These are phyloP conservation scores for Castanea crenata DNA, from an alignment of 306 rosid genomes.

Conservation along the genomic window DNA sequence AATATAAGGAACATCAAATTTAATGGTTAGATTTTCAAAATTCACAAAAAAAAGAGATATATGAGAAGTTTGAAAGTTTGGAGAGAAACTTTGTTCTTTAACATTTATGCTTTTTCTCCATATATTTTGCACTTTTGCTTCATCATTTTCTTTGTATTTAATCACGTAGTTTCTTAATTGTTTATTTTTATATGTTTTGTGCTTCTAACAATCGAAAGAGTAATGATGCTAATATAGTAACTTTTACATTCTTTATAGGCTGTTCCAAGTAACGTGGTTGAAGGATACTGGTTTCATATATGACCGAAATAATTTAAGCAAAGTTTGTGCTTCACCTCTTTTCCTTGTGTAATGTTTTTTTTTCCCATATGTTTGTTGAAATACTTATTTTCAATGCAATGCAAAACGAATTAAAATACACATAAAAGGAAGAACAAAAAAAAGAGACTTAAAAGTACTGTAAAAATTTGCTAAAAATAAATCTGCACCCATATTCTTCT, in stretches of 20 bases:
- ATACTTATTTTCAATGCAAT: neutral
- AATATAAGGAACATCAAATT: too few species aligned
- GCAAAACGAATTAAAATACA: neutral
- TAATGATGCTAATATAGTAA: conserved; percentile 29
- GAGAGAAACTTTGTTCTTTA: too few species aligned
- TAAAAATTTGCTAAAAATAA: neutral
- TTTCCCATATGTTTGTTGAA: conserved; percentile 4
- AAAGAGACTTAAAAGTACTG: conserved; percentile 10
- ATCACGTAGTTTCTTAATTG: neutral
- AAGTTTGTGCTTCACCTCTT: conserved; percentile 70
- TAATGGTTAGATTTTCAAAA: too few species aligned
- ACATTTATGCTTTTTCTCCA: neutral
- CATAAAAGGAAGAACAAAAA: neutral
- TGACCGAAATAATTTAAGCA: conserved; percentile 57
- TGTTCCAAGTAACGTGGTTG: conserved; percentile 85
- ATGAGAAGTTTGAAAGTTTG: too few species aligned
- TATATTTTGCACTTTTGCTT: neutral
- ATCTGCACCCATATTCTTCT: neutral
- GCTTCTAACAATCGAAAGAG: neutral
- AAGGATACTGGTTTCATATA: conserved; percentile 70
- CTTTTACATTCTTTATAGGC: conserved; percentile 60
- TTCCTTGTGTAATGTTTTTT: conserved; percentile 16
- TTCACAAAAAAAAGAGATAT: too few species aligned
- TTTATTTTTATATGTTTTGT: neutral
- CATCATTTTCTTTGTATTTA: neutral